Evolutionary conservation across 441 rosid genomes (phyloP).

Genomic region (Pelargonium australe): DNA sequence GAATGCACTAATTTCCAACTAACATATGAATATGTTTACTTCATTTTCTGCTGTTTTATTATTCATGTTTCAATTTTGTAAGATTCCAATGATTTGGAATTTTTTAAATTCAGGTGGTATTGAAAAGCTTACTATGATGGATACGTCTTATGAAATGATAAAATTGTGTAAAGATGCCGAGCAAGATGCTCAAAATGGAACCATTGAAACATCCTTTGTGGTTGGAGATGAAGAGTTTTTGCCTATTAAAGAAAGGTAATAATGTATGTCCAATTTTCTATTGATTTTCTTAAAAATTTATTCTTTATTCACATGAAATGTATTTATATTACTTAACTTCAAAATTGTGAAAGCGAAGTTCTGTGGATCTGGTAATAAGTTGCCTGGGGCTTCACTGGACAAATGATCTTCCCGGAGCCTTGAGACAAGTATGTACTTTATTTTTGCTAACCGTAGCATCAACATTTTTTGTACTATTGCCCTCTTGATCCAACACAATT

Average conservation of each 20-base stretch:
- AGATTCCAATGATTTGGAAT: conserved; percentile 1
- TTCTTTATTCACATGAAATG: neutral
- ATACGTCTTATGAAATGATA: conserved; percentile 78
- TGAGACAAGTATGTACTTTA: conserved; percentile 65
- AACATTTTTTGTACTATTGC: neutral
- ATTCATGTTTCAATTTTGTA: neutral
- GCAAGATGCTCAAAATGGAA: conserved; percentile 26
- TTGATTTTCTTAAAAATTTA: neutral
- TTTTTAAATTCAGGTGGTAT: conserved; percentile 53
- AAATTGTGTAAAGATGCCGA: conserved; percentile 54
- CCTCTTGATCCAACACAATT: neutral
- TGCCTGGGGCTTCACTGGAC: conserved; percentile 98
- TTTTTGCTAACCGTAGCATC: neutral
- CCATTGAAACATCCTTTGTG: conserved; percentile 55
- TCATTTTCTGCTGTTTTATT: neutral
- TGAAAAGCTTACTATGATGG: conserved; percentile 91
- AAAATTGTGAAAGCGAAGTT: conserved; percentile 45
- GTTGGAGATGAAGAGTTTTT: conserved; percentile 94
- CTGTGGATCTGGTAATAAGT: conserved; percentile 83
- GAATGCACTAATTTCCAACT: neutral
- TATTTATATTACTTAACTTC: conserved; percentile 18
- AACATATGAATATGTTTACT: neutral
- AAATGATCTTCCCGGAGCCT: conserved; percentile 97
- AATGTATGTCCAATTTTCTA: conserved; percentile 1
- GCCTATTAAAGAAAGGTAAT: conserved; percentile 75